A percentile compares a stretch with the other conserved stretches of the same genome.
phyloP scores from a whole-genome alignment of 176 grass and related monocot genomes.

The Aegilops sharonensis region DNA sequence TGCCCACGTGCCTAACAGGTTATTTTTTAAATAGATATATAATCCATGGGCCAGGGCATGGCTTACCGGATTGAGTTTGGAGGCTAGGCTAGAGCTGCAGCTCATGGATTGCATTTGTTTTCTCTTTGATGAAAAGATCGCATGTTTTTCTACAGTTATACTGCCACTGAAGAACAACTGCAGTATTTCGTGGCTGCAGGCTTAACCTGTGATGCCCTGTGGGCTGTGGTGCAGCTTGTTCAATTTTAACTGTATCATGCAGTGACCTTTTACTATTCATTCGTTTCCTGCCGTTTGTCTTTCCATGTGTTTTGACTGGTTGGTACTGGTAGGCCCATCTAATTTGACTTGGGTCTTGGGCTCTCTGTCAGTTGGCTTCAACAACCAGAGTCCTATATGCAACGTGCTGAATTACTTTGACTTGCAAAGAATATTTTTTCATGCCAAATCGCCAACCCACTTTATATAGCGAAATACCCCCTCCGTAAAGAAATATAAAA shows the following conservation, averaged over 20 bases:
- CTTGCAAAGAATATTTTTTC: not conserved
- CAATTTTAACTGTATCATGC: not conserved
- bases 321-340: slow-evolving; percentile 34
- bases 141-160: not conserved
- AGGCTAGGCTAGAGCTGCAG: not conserved
- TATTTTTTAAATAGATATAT: not conserved
- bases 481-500: no score
- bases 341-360: slow-evolving; percentile 16
- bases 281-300: slow-evolving; percentile 14
- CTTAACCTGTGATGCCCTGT: not conserved
- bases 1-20: not conserved
- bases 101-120: not conserved
- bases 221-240: not conserved
- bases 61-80: not conserved
- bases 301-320: slow-evolving; percentile 20
- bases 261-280: not conserved
- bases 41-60: not conserved
- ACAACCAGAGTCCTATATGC: not conserved
- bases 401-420: not conserved
- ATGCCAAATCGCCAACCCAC: not conserved
- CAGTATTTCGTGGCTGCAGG: not conserved
- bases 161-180: not conserved
- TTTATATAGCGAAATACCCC: not conserved
- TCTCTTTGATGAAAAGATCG: no score
- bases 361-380: not conserved